Evolutionary conservation across 2,329 filamentous ascomycete genomes (phyloP), one percentile per base, ranked within the genome.

Genomic region (Stachybotrys echinatus): DNA sequence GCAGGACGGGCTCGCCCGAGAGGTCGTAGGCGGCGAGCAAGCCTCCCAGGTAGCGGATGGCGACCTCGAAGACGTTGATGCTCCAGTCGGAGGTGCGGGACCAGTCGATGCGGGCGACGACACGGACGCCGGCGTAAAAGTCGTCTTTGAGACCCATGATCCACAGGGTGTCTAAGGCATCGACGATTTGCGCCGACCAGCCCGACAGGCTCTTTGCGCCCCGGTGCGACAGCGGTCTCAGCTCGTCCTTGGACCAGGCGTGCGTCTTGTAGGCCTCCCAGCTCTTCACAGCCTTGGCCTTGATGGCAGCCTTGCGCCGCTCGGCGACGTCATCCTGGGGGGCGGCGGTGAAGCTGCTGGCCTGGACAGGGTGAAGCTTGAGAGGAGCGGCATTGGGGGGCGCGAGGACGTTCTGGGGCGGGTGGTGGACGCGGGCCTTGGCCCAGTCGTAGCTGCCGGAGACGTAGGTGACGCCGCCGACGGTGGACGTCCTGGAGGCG

Each of bases 71-170:
- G 10, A 71, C 42, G 50, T 71, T 80, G 42, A 80, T 71, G 12
- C 74, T 72, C 3, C 63, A 61, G 2, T 61, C 61, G 1, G 54
- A 55, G 1, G 74, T 77, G 1, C 69, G 71, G 0, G 72, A 76
- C 65, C 80, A 84, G 58, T 82, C 74, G 42, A 85, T 57, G 6
- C 66, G 60, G 14, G 65, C 67, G 6, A 77, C 70, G 2, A 77
- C 79, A 23, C 67, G 65, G 3, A 77, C 72, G 5, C 83, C 81
- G 18, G 74, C 63, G 43, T 72, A 66, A 54, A 83, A 85, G 19
- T 86, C 83, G 2, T 76, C 68, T 27, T 74, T 65, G 20, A 85
- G 61, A 12, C 66, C 80, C 81, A 85, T 83, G 45, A 86, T 84
- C 73, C 76, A 79, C 2, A 86, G 72, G 0, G 81, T 83, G 51